Percentiles rank a stretch among this genome's conserved stretches.
These are phyloP conservation scores for Pythium brachiatum DNA, from an alignment of 352 stramenopile species.

Conservation along the genomic window DNA sequence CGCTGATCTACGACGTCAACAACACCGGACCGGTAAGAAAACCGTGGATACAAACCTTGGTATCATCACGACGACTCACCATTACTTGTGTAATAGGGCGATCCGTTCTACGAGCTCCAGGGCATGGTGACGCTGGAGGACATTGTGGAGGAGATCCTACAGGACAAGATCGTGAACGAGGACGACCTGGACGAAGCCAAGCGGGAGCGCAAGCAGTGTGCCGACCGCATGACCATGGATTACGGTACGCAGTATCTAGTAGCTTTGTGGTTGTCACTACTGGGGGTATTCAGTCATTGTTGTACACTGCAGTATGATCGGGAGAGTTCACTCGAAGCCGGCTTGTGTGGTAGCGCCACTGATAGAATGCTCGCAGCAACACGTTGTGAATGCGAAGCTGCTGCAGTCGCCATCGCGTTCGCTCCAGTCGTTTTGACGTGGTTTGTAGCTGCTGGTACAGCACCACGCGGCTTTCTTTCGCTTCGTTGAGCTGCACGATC, in stretches of 20 bases:
- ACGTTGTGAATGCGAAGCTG: slow-evolving; percentile 2
- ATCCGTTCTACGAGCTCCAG: slow-evolving; percentile 96
- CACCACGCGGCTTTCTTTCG: slow-evolving; percentile 3
- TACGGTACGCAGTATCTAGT: slow-evolving; percentile 36
- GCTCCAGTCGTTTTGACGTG: slow-evolving; percentile 3
- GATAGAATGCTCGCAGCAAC: slow-evolving; percentile 17
- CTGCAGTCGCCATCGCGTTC: slow-evolving; percentile 5
- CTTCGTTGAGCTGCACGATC: slow-evolving; percentile 15
- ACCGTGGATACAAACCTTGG: too few species aligned
- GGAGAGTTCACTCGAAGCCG: background rate
- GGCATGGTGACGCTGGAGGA: slow-evolving; percentile 98
- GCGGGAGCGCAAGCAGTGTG: slow-evolving; percentile 47
- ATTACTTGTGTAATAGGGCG: slow-evolving; percentile 33
- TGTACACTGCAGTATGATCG: background rate
- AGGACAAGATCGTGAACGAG: slow-evolving; percentile 96
- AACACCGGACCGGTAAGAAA: slow-evolving; percentile 67
- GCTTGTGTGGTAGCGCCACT: slow-evolving; percentile 5
- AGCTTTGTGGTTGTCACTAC: background rate
- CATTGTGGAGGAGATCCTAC: slow-evolving; percentile 97
- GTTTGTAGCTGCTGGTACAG: slow-evolving; percentile 10
- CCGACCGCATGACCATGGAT: slow-evolving; percentile 55
- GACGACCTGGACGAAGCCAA: slow-evolving; percentile 72
- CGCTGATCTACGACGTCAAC: slow-evolving; percentile 79
- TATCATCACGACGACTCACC: too few species aligned
- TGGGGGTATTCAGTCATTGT: background rate